A percentile compares a stretch with the other conserved stretches of the same genome.
These are phyloP conservation scores for Annulohypoxylon bovei DNA, from an alignment of 495 filamentous ascomycete species.

Conservation along the genomic window DNA sequence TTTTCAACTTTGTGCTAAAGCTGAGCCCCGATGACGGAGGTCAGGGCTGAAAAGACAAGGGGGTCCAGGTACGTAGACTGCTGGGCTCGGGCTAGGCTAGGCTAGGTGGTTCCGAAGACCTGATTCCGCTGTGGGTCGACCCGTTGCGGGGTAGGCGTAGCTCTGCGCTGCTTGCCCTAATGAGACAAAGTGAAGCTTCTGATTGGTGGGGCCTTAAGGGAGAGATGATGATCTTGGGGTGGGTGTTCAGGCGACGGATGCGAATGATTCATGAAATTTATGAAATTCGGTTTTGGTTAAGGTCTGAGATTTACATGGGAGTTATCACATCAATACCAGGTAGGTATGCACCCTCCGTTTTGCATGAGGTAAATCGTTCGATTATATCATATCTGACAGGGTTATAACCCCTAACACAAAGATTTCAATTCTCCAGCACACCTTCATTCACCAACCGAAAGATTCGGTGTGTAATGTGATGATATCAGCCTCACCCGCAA, in stretches of 20 bases:
- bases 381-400: background rate
- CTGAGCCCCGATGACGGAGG: conserved; percentile 40
- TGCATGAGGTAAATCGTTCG: background rate
- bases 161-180: conserved; percentile 41
- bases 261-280: background rate
- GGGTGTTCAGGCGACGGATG: background rate
- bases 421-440: background rate
- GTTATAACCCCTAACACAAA: background rate
- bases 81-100: background rate
- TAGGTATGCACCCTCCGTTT: background rate
- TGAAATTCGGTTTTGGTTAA: background rate
- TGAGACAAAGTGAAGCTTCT: conserved; percentile 16
- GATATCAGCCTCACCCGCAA: conserved; percentile 67
- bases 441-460: conserved; percentile 41
- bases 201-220: conserved; percentile 15
- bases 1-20: conserved; percentile 33
- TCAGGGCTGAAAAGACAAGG: background rate
- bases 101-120: background rate
- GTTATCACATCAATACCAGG: background rate
- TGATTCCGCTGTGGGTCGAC: conserved; percentile 14
- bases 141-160: conserved; percentile 33
- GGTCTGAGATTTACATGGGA: background rate
- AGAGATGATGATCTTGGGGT: background rate
- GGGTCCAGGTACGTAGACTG: background rate
- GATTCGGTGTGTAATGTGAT: conserved; percentile 79